Evolutionary conservation across 2,329 filamentous ascomycete genomes (phyloP), one percentile per base, ranked within the genome.

Genomic region (Didymella glomerata): DNA sequence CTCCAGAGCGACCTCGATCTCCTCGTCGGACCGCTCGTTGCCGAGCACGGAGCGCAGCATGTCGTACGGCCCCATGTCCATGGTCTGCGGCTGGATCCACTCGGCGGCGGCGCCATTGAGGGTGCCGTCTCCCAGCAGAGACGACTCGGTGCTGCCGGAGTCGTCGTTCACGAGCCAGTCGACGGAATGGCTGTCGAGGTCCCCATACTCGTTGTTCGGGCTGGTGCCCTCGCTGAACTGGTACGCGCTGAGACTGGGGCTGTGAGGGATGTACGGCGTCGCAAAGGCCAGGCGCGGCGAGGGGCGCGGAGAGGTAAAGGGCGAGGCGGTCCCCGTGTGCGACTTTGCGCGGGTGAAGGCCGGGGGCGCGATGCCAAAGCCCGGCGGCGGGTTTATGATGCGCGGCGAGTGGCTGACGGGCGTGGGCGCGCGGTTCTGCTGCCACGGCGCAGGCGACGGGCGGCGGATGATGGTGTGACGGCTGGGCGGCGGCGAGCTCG

Each of bases 51-150:
- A 97, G 62, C 95, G 91, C 55, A 99, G 84, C 86, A 99, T 98
- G 75, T 99, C 95, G 78, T 97, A 97, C 0, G 95, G 94, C 58
- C 92, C 96, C 94, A 99, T 98, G 72, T 98, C 93, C 56, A 88
- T 86, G 71, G 90, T 90, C 74, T 86, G 84, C 14, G 84, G 81
- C 59, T 83, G 81, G 47, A 89, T 83, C 79, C 87, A 97, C 76
- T 97, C 93, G 24, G 93, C 90, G 5, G 92, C 92, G 14, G 90
- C 90, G 42, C 88, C 89, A 71, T 92, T 93, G 60, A 94, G 84
- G 32, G 86, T 88, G 65, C 88, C 92, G 16, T 90, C 83, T 10
- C 85, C 87, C 34, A 87, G 84, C 40, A 86, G 78, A 24, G 89
- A 91, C 24, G 93, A 97, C 24, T 93, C 86, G 68, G 90, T 93